These are phyloP conservation scores for Fusarium sp. DNA, from an alignment of 2,329 filamentous ascomycete genomes.

Conservation along the genomic window DNA sequence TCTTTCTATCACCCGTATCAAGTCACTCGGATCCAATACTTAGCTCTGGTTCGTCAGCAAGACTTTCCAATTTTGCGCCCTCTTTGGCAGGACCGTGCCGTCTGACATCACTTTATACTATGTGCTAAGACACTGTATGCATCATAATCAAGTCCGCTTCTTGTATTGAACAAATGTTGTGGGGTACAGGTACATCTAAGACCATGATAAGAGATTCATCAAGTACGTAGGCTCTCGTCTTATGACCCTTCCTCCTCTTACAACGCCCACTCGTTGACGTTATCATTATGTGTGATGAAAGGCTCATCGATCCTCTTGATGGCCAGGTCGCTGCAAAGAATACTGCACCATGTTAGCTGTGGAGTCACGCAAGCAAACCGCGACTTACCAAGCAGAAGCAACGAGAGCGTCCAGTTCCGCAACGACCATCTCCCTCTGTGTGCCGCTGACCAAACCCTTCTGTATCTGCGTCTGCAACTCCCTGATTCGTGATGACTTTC, in stretches of 20 bases:
- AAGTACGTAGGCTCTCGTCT: conserved; percentile 27
- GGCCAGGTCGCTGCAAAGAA: conserved; percentile 93
- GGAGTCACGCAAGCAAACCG: background rate
- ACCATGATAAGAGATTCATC: conserved; percentile 35
- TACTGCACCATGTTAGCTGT: conserved; percentile 62
- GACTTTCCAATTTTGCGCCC: background rate
- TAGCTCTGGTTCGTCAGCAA: background rate
- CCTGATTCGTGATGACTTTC: conserved; percentile 80
- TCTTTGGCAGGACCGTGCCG: background rate
- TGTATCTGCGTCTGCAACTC: conserved; percentile 88
- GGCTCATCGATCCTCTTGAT: conserved; percentile 95
- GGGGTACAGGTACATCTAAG: conserved; percentile 47
- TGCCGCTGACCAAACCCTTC: conserved; percentile 75
- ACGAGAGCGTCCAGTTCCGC: conserved; percentile 92
- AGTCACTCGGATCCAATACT: background rate
- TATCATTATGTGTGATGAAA: conserved; percentile 80
- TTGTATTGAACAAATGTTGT: conserved; percentile 32
- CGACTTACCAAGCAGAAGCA: conserved; percentile 82
- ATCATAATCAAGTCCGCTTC: conserved; percentile 1
- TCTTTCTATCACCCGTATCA: background rate
- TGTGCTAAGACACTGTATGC: background rate
- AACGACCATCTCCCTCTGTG: conserved; percentile 83
- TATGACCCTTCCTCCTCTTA: conserved; percentile 50
- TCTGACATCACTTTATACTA: background rate
- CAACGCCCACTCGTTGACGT: conserved; percentile 82